Conservation (phyloP, 2,329 filamentous ascomycete genomes). For the Pseudogymnoascus sp. region DNA sequence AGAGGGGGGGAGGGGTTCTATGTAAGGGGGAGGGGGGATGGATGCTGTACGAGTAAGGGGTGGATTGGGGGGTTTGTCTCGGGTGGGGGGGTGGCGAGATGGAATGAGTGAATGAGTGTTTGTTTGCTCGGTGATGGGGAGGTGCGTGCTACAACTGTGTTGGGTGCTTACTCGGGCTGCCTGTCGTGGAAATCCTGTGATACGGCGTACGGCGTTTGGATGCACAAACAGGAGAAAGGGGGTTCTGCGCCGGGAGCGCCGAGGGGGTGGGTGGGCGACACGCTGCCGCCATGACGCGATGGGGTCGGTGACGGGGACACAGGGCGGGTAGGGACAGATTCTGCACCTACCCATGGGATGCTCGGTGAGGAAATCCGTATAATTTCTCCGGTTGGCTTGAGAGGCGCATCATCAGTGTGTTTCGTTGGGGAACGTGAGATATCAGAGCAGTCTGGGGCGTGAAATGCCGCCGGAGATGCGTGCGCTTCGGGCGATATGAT, state of each 20-base stretch:
- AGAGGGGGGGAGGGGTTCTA: neutral
- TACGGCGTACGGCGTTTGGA: neutral
- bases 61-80: neutral
- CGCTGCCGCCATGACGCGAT: neutral
- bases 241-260: neutral
- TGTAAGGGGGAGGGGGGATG: neutral
- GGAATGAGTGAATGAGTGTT: neutral
- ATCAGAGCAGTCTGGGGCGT: neutral
- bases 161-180: neutral
- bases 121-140: neutral
- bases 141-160: neutral
- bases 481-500: neutral
- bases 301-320: constrained; percentile 1
- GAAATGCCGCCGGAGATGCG: neutral
- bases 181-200: neutral
- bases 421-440: neutral
- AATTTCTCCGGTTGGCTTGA: neutral
- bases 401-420: neutral
- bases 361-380: neutral
- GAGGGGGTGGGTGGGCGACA: neutral
- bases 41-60: neutral
- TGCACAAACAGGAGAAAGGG: neutral
- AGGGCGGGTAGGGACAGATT: neutral
- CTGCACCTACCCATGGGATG: neutral
- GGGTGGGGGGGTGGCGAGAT: too few relatives aligned